Percentiles rank a stretch among this genome's conserved stretches.
Evolutionary conservation across 73 alveolate species (phyloP).

Genomic region (Paramecium octaurelia): DNA sequence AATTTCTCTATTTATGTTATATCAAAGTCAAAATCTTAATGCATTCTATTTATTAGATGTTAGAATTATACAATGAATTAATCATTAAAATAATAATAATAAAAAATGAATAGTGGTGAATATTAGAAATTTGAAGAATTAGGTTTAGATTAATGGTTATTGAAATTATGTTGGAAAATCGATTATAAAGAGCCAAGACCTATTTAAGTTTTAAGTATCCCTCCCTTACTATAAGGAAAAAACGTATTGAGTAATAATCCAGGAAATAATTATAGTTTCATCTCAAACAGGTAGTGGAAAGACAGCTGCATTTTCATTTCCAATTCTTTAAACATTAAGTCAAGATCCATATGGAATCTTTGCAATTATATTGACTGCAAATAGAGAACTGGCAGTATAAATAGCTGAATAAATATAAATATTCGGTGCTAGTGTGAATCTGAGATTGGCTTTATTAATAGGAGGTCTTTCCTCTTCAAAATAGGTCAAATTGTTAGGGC

Average conservation of each 20-base stretch:
- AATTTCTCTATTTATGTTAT: too few relatives aligned
- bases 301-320: conserved; percentile 97
- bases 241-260: conserved; percentile 36
- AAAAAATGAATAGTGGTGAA: neutral
- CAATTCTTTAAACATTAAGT: conserved; percentile 84
- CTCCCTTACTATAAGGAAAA: neutral
- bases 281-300: conserved; percentile 98
- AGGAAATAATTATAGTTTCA: conserved; percentile 4
- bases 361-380: conserved; percentile 90
- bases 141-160: conserved; percentile 55
- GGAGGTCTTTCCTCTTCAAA: conserved; percentile 93
- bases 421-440: conserved; percentile 80
- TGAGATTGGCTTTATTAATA: conserved; percentile 78
- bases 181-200: conserved; percentile 57
- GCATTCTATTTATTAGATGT: too few relatives aligned
- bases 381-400: conserved; percentile 92
- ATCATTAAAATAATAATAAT: neutral
- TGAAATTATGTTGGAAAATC: conserved; percentile 48
- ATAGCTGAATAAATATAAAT: conserved; percentile 86
- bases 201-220: conserved; percentile 46
- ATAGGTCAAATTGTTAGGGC: conserved; percentile 77
- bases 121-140: conserved; percentile 32
- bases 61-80: neutral
- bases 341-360: conserved; percentile 93
- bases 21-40: too few relatives aligned